phyloP scores from a whole-genome alignment of 2,329 filamentous ascomycete species.

The Clarireedia hainanense region DNA sequence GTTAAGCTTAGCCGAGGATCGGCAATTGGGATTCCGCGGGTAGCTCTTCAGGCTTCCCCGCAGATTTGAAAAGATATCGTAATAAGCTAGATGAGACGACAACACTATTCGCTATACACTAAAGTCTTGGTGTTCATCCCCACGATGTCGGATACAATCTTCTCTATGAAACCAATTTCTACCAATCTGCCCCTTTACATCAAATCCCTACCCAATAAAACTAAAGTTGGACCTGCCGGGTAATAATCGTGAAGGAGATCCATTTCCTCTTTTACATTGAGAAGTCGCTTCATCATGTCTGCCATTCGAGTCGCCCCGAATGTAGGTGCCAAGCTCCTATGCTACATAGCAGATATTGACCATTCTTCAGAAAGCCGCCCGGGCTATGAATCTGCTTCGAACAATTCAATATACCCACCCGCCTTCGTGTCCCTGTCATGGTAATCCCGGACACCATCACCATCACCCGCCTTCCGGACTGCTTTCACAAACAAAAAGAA shows the following conservation, averaged over 20 bases:
- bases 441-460: slow-evolving; percentile 75
- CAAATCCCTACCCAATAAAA: no score
- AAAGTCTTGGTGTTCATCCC: no score
- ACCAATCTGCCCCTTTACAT: no score
- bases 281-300: not conserved
- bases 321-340: slow-evolving; percentile 13
- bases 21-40: not conserved
- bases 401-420: slow-evolving; percentile 90
- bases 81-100: not conserved
- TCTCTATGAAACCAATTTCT: no score
- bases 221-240: no score
- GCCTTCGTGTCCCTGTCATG: slow-evolving; percentile 85
- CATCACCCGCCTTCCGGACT: slow-evolving; percentile 34
- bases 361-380: slow-evolving; percentile 41
- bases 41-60: not conserved
- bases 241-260: no score
- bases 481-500: slow-evolving; percentile 38
- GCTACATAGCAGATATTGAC: not conserved
- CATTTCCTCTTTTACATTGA: no score
- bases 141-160: no score
- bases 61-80: not conserved
- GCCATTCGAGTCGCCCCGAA: slow-evolving; percentile 12
- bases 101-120: not conserved
- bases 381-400: slow-evolving; percentile 66
- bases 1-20: not conserved